Evolutionary conservation across 148 eudicot species (phyloP), one percentile per base, ranked within the genome.

Genomic region (Heliamphora exappendiculata): DNA sequence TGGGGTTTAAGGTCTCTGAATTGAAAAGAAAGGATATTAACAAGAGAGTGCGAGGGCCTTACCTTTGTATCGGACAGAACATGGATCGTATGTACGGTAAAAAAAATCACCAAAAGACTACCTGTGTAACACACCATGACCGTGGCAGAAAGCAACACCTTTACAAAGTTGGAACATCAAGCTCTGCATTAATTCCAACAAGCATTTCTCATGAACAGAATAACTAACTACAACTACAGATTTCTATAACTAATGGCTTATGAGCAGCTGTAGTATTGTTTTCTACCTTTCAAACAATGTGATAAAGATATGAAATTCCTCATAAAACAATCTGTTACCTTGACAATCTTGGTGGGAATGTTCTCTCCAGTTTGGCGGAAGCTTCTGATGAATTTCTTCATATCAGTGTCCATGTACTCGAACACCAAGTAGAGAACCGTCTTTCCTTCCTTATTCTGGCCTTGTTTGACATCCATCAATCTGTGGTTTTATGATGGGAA

Each of bases 91-190:
- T 39, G 16, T 41, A 29, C 51, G 1, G 8, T 19, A 8, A 14
- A 44, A 0, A 11, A 44, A 42, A 12, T 67, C 3, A 12, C 45
- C 29, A 19, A 33, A 50, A 5, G 12, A 24, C 16, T 75, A 91
- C 98, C 97, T 85, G 86, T 95, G 98, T 26, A 95, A 77, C 29
- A 95, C 98, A 39, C 98, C 98, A 73, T 89, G 96, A 68, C 93
- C 90, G 64, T 95, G 98, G 84, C 97, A 92, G 88, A 89, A 92
- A 63, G 97, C 97, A 78, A 95, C 97, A 47, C 98, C 98, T 75
- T 95, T 89, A 76, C 98, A 95, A 10, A 95, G 94, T 80, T 95
- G 98, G 73, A 86, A 95, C 98, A 95, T 95, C 79, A 95, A 86
- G 81, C 91, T 86, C 98, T 94, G 84, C 80, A 84, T 78, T 36